phyloP scores from a whole-genome alignment of 345 rosid genomes.

The Trapa incisa region DNA sequence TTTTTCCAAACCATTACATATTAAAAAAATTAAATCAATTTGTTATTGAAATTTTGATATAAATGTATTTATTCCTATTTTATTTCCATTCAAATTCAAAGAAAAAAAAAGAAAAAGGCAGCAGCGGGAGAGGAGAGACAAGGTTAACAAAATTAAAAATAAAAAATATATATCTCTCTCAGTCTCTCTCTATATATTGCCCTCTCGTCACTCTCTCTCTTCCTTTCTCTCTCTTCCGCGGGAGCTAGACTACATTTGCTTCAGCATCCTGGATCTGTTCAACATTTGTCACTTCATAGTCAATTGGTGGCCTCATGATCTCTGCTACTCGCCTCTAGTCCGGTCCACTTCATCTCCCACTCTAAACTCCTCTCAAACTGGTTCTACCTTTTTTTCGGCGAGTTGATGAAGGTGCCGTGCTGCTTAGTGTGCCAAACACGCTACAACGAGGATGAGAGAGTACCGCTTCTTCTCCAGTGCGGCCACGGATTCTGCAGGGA shows the following conservation, averaged over 20 bases:
- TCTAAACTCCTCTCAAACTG: not conserved
- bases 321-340: not conserved
- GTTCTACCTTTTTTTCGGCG: not conserved
- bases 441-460: slow-evolving; percentile 86
- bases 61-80: too few species aligned
- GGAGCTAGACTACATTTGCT: not conserved
- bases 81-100: too few species aligned
- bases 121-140: too few species aligned
- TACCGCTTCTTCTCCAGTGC: slow-evolving; percentile 81
- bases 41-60: too few species aligned
- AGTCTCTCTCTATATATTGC: too few species aligned
- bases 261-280: slow-evolving; percentile 5
- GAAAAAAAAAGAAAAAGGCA: too few species aligned
- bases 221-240: slow-evolving; percentile 2
- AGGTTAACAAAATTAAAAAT: too few species aligned
- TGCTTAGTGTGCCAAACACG: slow-evolving; percentile 88
- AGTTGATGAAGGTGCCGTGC: slow-evolving; percentile 55
- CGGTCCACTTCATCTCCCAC: not conserved
- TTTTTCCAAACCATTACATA: too few species aligned
- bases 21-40: too few species aligned
- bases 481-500: slow-evolving; percentile 95
- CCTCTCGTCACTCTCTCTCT: not conserved
- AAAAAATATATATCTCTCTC: too few species aligned
- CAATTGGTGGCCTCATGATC: not conserved
- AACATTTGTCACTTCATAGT: not conserved